Base-by-base conservation (phyloP, 208 protist genomes). In the Porcisia deanei region DNA sequence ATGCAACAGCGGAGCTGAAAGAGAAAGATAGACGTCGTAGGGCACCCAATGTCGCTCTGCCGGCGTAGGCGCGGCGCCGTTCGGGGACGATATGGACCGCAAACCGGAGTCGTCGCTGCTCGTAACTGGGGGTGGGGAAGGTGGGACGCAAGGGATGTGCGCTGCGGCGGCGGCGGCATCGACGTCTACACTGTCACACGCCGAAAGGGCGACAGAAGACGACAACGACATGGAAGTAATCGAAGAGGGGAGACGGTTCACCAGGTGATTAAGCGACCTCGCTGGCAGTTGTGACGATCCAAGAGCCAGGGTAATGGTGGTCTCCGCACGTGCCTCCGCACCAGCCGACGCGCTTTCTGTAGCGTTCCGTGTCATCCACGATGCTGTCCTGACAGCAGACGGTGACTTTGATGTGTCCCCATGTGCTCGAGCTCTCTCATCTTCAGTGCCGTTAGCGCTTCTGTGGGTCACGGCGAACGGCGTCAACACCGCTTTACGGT, bases 21-120 rank as follows among this genome's bases (percentile, higher is more conserved):
- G 65, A 39, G 55, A 20, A 30, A 81, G 16, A 30, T 76, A 81
- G 45, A 55, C 65, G 14, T 73, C 65, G 65, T 81, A 76, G 18
- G 67, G 41, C 10, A 73, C 77, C 77, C 77, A 81, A 7, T 37
- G 55, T 5, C 61, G 9, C 3, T 79, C 75, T 30, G 43, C 64
- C 43, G 12, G 49, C 41, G 37, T 34, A 3, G 14, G 37, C 59
- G 3, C 14, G 59, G 59, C 18, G 37, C 20, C 37, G 0, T 14
- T 65, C n/a, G 37, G 59, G 14, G 41, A 20, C 59, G 18, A 43
- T 34, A n/a, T 43, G 2, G 59, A 65, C 34, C 59, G 20, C 37
- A 30, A 9, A 8, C 14, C 14, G 59, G 7, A 22, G 16, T 43
- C 16, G 37, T 65, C 59, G 59, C 59, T 65, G 37, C 59, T 65